phyloP scores from a whole-genome alignment of 1,284 basidiomycete genomes.

The Grifola frondosa region DNA sequence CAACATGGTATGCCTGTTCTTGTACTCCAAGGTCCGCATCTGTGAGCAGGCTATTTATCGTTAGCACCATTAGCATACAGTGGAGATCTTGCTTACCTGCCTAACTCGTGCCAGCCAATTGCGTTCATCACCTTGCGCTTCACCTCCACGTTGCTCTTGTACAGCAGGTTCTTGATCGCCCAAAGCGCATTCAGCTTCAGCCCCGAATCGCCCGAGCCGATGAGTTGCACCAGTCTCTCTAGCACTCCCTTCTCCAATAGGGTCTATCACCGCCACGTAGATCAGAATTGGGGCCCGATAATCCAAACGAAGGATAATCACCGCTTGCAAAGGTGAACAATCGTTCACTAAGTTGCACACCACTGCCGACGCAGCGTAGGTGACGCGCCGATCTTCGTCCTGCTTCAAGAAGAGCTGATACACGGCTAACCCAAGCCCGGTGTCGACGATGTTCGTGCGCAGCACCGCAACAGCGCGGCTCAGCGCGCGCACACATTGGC shows the following conservation, averaged over 20 bases:
- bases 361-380: conserved; percentile 69
- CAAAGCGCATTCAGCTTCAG: conserved; percentile 73
- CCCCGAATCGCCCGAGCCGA: conserved; percentile 50
- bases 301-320: conserved; percentile 35
- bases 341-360: conserved; percentile 86
- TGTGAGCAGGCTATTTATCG: conserved; percentile 41
- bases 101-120: conserved; percentile 61
- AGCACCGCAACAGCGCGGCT: conserved; percentile 76
- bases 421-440: conserved; percentile 71
- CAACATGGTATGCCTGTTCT: conserved; percentile 65
- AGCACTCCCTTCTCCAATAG: conserved; percentile 67
- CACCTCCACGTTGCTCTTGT: conserved; percentile 55
- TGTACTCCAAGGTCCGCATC: conserved; percentile 53
- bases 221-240: conserved; percentile 57
- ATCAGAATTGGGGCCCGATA: no score
- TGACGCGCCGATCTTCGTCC: conserved; percentile 70
- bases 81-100: conserved; percentile 40
- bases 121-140: conserved; percentile 65
- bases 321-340: conserved; percentile 77
- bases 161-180: conserved; percentile 78
- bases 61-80: background rate
- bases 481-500: conserved; percentile 82
- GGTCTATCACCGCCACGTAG: no score
- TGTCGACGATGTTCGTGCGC: conserved; percentile 81
- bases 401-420: conserved; percentile 55